phyloP scores from a whole-genome alignment of 2,329 filamentous ascomycete genomes.

The Scleromitrula shiraiana region DNA sequence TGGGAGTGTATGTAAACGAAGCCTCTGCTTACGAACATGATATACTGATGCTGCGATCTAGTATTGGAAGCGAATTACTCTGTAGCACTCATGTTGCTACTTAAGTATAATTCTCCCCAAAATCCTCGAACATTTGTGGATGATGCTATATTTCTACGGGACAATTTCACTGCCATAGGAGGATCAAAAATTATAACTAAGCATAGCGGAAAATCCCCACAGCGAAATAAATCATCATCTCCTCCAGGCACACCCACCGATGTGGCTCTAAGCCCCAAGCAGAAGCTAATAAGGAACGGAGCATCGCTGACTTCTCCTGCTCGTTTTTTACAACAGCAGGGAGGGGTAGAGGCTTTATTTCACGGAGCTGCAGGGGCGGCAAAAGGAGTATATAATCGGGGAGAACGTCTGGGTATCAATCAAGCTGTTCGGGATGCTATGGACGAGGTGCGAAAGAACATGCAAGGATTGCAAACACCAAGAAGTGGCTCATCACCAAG shows the following conservation, averaged over 20 bases:
- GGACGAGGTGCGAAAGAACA: conserved; percentile 69
- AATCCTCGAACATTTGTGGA: conserved; percentile 74
- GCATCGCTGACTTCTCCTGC: conserved; percentile 28
- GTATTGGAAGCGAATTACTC: conserved; percentile 86
- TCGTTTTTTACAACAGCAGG: conserved; percentile 39
- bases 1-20: conserved; percentile 62
- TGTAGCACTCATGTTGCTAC: conserved; percentile 67
- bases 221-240: conserved; percentile 19
- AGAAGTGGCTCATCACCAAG: conserved; percentile 33
- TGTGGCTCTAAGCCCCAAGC: conserved; percentile 19
- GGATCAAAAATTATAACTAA: conserved; percentile 61
- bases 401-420: conserved; percentile 72
- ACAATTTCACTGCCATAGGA: conserved; percentile 54
- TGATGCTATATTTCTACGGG: conserved; percentile 69
- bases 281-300: conserved; percentile 19
- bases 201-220: conserved; percentile 54
- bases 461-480: conserved; percentile 57
- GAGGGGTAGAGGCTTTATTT: conserved; percentile 60
- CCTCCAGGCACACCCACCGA: conserved; percentile 26
- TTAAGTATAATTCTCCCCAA: conserved; percentile 63
- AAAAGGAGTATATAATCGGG: conserved; percentile 62
- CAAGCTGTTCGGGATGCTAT: conserved; percentile 74
- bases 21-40: background rate
- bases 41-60: conserved; percentile 30
- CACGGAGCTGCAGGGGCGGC: conserved; percentile 72